Evolutionary conservation across 2,329 filamentous ascomycete species (phyloP).

Genomic region (Alternaria triticimaculans): DNA sequence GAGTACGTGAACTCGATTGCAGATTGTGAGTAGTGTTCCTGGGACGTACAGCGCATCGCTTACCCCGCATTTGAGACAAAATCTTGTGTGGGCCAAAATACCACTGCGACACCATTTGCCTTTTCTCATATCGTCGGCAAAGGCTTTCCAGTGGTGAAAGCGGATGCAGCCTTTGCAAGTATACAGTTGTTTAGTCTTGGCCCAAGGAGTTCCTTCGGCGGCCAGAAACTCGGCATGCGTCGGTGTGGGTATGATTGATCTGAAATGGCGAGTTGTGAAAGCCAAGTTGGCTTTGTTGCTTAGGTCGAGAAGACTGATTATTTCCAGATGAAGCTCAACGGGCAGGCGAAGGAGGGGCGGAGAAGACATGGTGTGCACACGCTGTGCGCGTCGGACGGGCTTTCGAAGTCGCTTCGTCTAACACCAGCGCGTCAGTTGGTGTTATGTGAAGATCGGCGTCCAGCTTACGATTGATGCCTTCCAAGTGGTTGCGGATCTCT

Average conservation of each 20-base stretch:
- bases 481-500: neutral
- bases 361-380: conserved; percentile 14
- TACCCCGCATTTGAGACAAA: conserved; percentile 38
- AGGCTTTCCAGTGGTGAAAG: conserved; percentile 27
- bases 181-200: conserved; percentile 26
- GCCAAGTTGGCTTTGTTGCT: conserved; percentile 26
- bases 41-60: conserved; percentile 23
- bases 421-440: neutral
- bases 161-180: conserved; percentile 30
- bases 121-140: conserved; percentile 41
- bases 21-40: conserved; percentile 29
- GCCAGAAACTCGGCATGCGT: conserved; percentile 27
- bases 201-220: conserved; percentile 31
- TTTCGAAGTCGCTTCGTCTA: neutral
- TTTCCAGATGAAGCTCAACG: conserved; percentile 31
- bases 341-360: conserved; percentile 31
- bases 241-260: conserved; percentile 24
- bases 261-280: conserved; percentile 26
- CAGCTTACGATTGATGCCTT: conserved; percentile 4
- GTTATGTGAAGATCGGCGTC: neutral
- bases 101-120: conserved; percentile 33
- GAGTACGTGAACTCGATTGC: conserved; percentile 26
- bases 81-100: conserved; percentile 28
- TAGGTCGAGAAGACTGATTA: conserved; percentile 29
- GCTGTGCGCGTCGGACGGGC: neutral